Conservation (phyloP, 176 grass and related monocot genomes). For the Musa schizocarpa region DNA sequence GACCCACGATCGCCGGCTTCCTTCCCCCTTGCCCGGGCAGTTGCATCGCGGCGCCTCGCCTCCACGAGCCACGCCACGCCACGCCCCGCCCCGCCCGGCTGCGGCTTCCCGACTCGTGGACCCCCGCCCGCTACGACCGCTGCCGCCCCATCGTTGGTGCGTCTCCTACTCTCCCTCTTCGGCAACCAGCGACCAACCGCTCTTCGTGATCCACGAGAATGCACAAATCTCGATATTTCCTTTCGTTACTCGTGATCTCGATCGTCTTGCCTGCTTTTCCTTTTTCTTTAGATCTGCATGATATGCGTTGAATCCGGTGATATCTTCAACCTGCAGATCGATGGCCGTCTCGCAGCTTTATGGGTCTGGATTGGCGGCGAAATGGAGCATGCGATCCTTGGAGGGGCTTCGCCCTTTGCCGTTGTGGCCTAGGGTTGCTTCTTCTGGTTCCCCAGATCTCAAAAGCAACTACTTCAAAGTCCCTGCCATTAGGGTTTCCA, state of each 20-base stretch:
- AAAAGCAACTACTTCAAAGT: background rate
- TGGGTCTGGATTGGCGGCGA: background rate
- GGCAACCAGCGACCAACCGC: no score
- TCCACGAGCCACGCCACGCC: no score
- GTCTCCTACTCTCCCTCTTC: background rate
- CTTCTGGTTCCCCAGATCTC: background rate
- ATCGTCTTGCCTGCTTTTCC: background rate
- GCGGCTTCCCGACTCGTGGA: no score
- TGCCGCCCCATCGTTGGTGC: background rate
- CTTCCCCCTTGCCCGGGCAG: no score
- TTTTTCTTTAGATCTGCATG: background rate
- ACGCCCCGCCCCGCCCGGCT: no score
- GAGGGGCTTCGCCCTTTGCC: constrained; percentile 15
- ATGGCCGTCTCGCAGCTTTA: background rate
- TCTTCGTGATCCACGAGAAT: background rate
- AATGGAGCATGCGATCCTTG: background rate
- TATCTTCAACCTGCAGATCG: background rate
- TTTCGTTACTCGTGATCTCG: background rate
- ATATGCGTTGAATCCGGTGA: background rate
- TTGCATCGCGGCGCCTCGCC: no score
- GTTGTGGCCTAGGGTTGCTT: constrained; percentile 4
- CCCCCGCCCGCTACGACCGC: background rate
- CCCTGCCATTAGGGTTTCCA: background rate
- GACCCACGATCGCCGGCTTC: no score
- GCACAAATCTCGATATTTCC: background rate